Evolutionary conservation across 495 filamentous ascomycete species (phyloP).

Genomic region (Lasiosphaeris hirsuta): DNA sequence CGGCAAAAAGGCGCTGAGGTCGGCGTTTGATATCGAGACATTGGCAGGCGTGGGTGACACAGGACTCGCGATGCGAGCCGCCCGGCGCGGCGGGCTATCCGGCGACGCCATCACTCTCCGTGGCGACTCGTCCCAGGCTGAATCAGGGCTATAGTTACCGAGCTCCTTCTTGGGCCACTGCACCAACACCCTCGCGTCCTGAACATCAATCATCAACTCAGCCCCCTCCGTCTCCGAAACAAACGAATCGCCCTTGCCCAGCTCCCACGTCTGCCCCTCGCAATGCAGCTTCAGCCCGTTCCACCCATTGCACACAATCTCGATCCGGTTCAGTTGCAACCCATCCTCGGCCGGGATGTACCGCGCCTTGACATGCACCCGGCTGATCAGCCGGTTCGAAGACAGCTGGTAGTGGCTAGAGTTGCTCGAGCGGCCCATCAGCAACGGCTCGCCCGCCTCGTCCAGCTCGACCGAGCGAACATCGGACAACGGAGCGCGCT

Average conservation of each 20-base stretch:
- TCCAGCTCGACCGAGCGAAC: conserved; percentile 77
- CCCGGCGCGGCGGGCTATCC: conserved; percentile 65
- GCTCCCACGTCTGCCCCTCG: conserved; percentile 79
- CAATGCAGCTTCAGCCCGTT: conserved; percentile 94
- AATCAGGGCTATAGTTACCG: conserved; percentile 57
- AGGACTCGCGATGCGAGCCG: conserved; percentile 61
- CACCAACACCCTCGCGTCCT: conserved; percentile 83
- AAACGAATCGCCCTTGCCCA: conserved; percentile 86
- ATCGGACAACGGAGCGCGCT: conserved; percentile 78
- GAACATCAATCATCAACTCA: conserved; percentile 94
- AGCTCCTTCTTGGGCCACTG: conserved; percentile 76
- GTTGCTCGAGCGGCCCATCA: conserved; percentile 89
- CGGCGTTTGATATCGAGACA: conserved; percentile 27
- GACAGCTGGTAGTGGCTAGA: conserved; percentile 90
- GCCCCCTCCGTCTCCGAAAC: conserved; percentile 83
- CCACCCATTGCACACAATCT: conserved; percentile 90
- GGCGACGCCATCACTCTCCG: conserved; percentile 33
- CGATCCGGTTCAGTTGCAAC: conserved; percentile 65
- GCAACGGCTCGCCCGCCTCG: conserved; percentile 74
- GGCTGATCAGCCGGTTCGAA: conserved; percentile 84
- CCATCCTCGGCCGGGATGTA: conserved; percentile 66
- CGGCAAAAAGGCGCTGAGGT: conserved; percentile 30
- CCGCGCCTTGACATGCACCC: conserved; percentile 83
- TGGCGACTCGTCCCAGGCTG: conserved; percentile 63
- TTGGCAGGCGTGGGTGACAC: conserved; percentile 68